Percentiles rank a stretch among this genome's conserved stretches.
Conservation (phyloP, 2,329 filamentous ascomycete genomes). For the Pestalotiopsis sp. region DNA sequence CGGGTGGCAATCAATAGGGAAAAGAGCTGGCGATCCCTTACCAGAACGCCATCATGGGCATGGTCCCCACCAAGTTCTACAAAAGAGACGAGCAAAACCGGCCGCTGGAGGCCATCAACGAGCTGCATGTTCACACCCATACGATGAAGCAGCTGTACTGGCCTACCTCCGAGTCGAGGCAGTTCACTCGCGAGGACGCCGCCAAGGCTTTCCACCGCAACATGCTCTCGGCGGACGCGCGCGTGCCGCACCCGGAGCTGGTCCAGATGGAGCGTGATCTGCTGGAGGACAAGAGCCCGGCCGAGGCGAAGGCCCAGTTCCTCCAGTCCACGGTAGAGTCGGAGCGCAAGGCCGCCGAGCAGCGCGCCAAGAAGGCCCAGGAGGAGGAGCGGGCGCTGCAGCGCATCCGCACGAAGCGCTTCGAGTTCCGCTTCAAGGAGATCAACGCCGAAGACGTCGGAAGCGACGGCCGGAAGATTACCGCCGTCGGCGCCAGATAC, state of each 20-base stretch:
- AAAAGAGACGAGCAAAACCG: slow-evolving; percentile 46
- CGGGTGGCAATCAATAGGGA: slow-evolving; percentile 50
- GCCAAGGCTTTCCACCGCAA: slow-evolving; percentile 62
- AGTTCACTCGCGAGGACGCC: slow-evolving; percentile 65
- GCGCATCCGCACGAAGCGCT: slow-evolving; percentile 50
- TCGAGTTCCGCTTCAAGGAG: slow-evolving; percentile 64
- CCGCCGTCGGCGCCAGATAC: slow-evolving; percentile 62
- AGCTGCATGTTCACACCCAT: slow-evolving; percentile 61
- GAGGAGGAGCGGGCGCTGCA: slow-evolving; percentile 38
- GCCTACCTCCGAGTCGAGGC: slow-evolving; percentile 62
- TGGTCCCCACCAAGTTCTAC: slow-evolving; percentile 74
- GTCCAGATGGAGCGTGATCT: slow-evolving; percentile 54
- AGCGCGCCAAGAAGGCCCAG: slow-evolving; percentile 34
- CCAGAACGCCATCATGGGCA: slow-evolving; percentile 69
- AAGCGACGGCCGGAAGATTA: slow-evolving; percentile 48
- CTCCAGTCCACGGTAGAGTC: slow-evolving; percentile 36
- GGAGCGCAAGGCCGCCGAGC: slow-evolving; percentile 41
- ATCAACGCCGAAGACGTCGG: slow-evolving; percentile 59
- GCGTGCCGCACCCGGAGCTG: slow-evolving; percentile 64
- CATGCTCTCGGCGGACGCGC: slow-evolving; percentile 60
- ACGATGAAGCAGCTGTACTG: slow-evolving; percentile 66
- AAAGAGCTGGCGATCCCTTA: slow-evolving; percentile 78
- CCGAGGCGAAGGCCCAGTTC: slow-evolving; percentile 42
- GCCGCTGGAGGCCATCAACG: slow-evolving; percentile 63
- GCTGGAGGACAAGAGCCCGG: slow-evolving; percentile 33